A percentile compares a stretch with the other conserved stretches of the same genome.
phyloP scores from a whole-genome alignment of 2,329 filamentous ascomycete genomes.

The Colletotrichum kahawae region DNA sequence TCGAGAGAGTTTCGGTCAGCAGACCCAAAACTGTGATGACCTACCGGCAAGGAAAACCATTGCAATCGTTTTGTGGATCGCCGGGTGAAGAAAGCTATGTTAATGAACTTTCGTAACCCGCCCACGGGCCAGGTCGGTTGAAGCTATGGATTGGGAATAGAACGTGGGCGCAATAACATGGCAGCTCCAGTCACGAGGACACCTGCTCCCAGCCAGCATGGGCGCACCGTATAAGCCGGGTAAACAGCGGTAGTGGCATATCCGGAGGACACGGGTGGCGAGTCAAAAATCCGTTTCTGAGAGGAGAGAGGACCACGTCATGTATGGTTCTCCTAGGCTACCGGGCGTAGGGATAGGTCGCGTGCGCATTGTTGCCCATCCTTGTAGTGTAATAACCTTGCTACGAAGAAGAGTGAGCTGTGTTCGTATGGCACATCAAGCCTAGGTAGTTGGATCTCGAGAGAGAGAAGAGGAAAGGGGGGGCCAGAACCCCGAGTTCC shows the following conservation, averaged over 20 bases:
- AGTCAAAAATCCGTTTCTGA: constrained; percentile 2
- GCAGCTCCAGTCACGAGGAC: not conserved
- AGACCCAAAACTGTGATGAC: not conserved
- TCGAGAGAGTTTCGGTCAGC: not conserved
- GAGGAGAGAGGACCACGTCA: not conserved
- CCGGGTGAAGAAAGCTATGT: not conserved
- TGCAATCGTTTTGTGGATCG: not conserved
- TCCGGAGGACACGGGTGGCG: not conserved
- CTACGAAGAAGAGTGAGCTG: not conserved
- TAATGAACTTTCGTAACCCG: not conserved
- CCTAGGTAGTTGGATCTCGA: not conserved
- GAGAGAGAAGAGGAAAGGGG: not conserved
- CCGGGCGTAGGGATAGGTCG: not conserved
- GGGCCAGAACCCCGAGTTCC: not conserved
- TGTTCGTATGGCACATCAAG: not conserved
- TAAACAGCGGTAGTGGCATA: not conserved
- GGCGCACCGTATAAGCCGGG: not conserved
- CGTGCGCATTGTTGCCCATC: not conserved
- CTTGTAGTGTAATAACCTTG: not conserved
- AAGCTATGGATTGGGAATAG: not conserved
- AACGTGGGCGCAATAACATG: not conserved
- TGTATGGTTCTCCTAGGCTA: not conserved
- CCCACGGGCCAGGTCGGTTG: not conserved
- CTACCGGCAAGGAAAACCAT: not conserved
- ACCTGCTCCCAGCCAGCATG: not conserved